Evolutionary conservation across 1,284 basidiomycete species (phyloP), one percentile per base, ranked within the genome.

Genomic region (Meripilus lineatus): DNA sequence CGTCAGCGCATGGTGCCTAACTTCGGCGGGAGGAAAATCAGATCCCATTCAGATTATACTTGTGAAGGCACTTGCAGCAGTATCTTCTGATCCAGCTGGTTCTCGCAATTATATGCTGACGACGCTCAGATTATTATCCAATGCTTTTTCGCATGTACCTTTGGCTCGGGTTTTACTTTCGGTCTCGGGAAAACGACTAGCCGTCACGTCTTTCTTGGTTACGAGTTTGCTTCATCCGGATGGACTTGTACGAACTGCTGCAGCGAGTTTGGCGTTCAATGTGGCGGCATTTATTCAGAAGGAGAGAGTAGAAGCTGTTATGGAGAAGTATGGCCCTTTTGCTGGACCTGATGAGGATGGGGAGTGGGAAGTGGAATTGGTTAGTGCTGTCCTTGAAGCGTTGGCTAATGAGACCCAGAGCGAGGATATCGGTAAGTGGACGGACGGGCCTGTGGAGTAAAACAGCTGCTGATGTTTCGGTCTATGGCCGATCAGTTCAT

Each of bases 291-390:
- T 71, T 57, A 56, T 88, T 40, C 89, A 92, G 63, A 72, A 68
- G 42, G 67, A 65, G 15, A 62, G 84, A 33, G 65, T 79, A 6
- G 75, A 77, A 33, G 66, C 59, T 50, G 58, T 67, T 23, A 59
- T 66, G 48, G 61, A 58, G 14, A 58, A 51, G 8, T 44, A 46
- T 20, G 46, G 49, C 8, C 48, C 46, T 13, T 45, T 49, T 4
- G 44, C 63, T 38, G 63, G 63, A 21, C 59, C 55, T 6, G 74
- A 73, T 34, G 74, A 75, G 46, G 69, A 83, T 49, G 84, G 74
- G 24, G 89, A 93, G 42, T 93, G 89, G 89, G 82, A 90, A 56
- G 69, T 87, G 0, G 92, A 94, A 65, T 65, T 93, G 15, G 67
- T 84, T 3, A 89, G 82, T 54, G 92, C 87, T 0, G 59, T 94